Evolutionary conservation across 768 basidiomycete species (phyloP), one percentile per base, ranked within the genome.

Genomic region (Omphalotus guepiniiformis): DNA sequence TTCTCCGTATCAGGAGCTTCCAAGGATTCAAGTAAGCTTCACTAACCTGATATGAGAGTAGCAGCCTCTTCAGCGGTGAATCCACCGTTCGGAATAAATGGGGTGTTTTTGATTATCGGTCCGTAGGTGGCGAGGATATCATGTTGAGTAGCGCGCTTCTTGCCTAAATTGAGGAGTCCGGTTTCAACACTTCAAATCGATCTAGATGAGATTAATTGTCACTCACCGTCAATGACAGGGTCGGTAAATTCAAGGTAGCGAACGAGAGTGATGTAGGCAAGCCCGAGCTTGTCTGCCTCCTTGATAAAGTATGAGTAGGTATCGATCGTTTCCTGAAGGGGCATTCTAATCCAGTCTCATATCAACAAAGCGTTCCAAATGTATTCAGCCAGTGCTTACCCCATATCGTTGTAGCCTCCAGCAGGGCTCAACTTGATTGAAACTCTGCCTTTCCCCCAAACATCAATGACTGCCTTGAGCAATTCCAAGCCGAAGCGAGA

Each of bases 401-500:
- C 62, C 29, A 64, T 48, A 49, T 66, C 70, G 43, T 70, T 70
- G 50, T 65, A 67, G 9, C 62, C 61, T 15, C 61, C 64, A 35
- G 50, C 59, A 6, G 68, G 69, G 43, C 50, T 60, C 18, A 70
- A 27, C 35, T 65, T 64, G 43, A 66, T 53, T 13, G 56, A 64
- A 15, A 65, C 63, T 32, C 64, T 56, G 21, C 67, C 65, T 22
- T 58, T 52, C 3, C 70, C 70, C 49, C 61, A 68, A 28, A 70
- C 65, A 13, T 62, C 58, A 34, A 58, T 50, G 39, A 65, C 34
- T n/a, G 56, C 64, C 38, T 67, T 59, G 22, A 68, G 48, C 25
- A 59, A 63, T 52, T 71, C 69, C 18, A 71, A 54, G 4, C 57
- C 53, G 57, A 77, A 75, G 11, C 71, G 57, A 1, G 61, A 52